Base-by-base conservation (phyloP, 1,284 basidiomycete genomes). In the Melampsora larici-populina region DNA sequence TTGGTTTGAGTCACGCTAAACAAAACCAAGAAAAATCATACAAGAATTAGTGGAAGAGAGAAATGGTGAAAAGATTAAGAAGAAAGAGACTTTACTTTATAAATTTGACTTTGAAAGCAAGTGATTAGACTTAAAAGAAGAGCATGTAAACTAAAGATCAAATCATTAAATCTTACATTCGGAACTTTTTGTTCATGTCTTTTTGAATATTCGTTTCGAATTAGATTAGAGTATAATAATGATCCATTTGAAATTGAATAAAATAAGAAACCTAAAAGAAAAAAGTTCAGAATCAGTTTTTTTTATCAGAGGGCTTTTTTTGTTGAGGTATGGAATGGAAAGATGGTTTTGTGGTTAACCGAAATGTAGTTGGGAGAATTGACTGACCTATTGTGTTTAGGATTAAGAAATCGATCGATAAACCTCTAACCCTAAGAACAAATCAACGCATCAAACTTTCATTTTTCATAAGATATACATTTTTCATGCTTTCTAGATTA, bases 321-420 rank as follows among this genome's bases (percentile, higher is more conserved):
- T n/a, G n/a, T n/a, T n/a, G n/a, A n/a, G n/a, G n/a, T n/a, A n/a
- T n/a, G n/a, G n/a, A n/a, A n/a, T n/a, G n/a, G n/a, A n/a, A n/a
- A n/a, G n/a, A n/a, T n/a, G n/a, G n/a, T n/a, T n/a, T n/a, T n/a
- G n/a, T n/a, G n/a, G n/a, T n/a, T n/a, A n/a, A n/a, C n/a, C 5
- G 15, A 24, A 24, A 43, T 43, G 65, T 65, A 11, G 13, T 31
- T 49, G 24, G 26, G 33, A 43, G 33, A n/a, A 36, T 4, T 63
- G 29, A n/a, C n/a, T 26, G 8, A 66, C 72, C 72, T n/a, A 75
- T 24, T 1, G 67, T 64, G 68, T 83, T 83, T 43, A 83, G 79
- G 0, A 68, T 48, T 11, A 82, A 78, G 66, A 81, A 83, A 77
- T 83, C 82, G 40, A 78, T 55, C 1, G 80, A 81, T 1, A 83